Conservation (phyloP, 257 asterid genomes). For the Fraxinus cuspidata region DNA sequence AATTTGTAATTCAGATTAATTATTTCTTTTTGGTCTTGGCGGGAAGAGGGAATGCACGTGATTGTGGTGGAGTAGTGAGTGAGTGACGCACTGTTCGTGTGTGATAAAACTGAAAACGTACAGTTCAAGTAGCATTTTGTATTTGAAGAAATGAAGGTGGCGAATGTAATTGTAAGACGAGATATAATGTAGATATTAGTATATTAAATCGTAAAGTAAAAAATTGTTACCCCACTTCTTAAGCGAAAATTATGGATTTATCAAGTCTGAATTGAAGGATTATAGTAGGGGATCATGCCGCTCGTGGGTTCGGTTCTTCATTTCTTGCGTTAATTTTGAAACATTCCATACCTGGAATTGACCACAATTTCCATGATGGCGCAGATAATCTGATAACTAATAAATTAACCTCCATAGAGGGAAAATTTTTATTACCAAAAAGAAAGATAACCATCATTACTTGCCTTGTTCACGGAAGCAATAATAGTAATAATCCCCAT, state of each 20-base stretch:
- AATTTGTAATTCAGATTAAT: background rate
- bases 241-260: too few species aligned
- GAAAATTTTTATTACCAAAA: slow-evolving; percentile 41
- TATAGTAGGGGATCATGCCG: too few species aligned
- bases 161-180: background rate
- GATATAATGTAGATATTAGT: too few species aligned
- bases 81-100: background rate
- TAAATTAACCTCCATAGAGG: slow-evolving; percentile 11
- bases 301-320: too few species aligned
- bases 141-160: background rate
- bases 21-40: background rate
- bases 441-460: background rate
- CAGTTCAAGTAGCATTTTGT: background rate
- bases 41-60: slow-evolving; percentile 4
- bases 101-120: background rate
- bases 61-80: background rate
- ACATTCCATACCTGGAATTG: background rate
- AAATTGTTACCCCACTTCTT: background rate
- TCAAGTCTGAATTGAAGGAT: too few species aligned
- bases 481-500: slow-evolving; percentile 31
- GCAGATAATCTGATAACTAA: background rate
- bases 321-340: too few species aligned
- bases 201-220: too few species aligned
- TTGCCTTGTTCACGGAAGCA: slow-evolving; percentile 11
- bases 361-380: background rate